These are phyloP conservation scores for Phytophthora tentaculata DNA, from an alignment of 352 stramenopile genomes.

Conservation along the genomic window DNA sequence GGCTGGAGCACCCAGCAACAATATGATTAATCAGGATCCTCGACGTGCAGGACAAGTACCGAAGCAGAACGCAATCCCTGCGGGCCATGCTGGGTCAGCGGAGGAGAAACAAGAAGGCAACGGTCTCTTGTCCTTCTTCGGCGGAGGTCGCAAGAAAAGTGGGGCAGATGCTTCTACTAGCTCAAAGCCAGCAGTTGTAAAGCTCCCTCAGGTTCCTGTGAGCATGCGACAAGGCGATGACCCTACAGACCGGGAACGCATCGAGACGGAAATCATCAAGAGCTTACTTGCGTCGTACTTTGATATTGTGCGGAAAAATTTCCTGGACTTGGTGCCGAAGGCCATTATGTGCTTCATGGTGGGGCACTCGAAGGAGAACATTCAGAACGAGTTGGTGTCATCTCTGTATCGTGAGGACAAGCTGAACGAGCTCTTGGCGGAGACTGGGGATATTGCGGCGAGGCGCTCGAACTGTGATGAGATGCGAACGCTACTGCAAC, in stretches of 20 bases:
- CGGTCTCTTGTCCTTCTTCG: constrained; percentile 80
- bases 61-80: constrained; percentile 31
- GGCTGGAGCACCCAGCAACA: constrained; percentile 38
- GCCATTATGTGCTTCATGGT: constrained; percentile 99
- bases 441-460: constrained; percentile 95
- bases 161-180: constrained; percentile 28
- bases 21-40: constrained; percentile 58
- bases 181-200: constrained; percentile 82
- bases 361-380: constrained; percentile 94
- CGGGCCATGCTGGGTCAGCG: constrained; percentile 20
- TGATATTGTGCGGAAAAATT: constrained; percentile 99
- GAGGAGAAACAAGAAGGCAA: constrained; percentile 71
- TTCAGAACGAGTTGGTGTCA: constrained; percentile 98
- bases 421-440: constrained; percentile 95
- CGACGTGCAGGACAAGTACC: constrained; percentile 41
- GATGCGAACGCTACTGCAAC: constrained; percentile 96
- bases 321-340: constrained; percentile 99
- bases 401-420: constrained; percentile 97
- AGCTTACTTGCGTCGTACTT: constrained; percentile 97
- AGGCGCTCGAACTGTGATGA: constrained; percentile 95
- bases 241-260: constrained; percentile 94
- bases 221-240: constrained; percentile 96
- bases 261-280: constrained; percentile 99
- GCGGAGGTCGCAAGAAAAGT: constrained; percentile 69
- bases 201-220: constrained; percentile 96